Conservation (phyloP, 768 basidiomycete genomes). For the Cyathus striatus region DNA sequence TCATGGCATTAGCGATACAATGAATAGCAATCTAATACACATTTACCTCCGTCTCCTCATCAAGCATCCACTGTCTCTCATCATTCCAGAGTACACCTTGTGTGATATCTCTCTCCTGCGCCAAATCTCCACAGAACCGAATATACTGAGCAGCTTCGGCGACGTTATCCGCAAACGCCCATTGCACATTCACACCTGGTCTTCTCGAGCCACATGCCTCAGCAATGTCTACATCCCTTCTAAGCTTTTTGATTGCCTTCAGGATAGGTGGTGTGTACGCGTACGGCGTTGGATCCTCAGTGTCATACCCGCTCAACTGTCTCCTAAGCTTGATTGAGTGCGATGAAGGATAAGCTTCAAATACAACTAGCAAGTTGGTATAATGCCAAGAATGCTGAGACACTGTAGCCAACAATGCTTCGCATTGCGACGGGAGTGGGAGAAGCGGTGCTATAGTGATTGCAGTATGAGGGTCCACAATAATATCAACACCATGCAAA, state of each 20-base stretch:
- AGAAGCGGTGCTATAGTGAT: slow-evolving; percentile 45
- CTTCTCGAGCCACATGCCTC: slow-evolving; percentile 55
- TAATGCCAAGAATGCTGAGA: slow-evolving; percentile 62
- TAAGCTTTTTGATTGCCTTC: slow-evolving; percentile 65
- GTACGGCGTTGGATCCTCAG: slow-evolving; percentile 11
- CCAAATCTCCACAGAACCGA: slow-evolving; percentile 55
- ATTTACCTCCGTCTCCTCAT: slow-evolving; percentile 46
- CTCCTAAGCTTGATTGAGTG: slow-evolving; percentile 26
- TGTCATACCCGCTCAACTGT: too few species aligned
- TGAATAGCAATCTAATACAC: slow-evolving; percentile 2
- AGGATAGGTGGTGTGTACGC: slow-evolving; percentile 64
- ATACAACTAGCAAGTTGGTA: slow-evolving; percentile 46
- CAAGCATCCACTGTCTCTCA: slow-evolving; percentile 56
- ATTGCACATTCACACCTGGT: slow-evolving; percentile 34
- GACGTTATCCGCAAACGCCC: slow-evolving; percentile 60
- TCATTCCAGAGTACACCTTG: slow-evolving; percentile 52
- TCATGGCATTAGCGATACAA: neutral
- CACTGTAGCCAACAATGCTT: slow-evolving; percentile 37
- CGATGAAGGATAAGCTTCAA: slow-evolving; percentile 61
- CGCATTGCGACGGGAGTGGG: slow-evolving; percentile 44
- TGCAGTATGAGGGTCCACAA: slow-evolving; percentile 59
- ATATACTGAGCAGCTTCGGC: slow-evolving; percentile 51
- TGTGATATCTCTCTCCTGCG: slow-evolving; percentile 38
- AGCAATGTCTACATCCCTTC: slow-evolving; percentile 55
- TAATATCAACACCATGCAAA: slow-evolving; percentile 58